Percentiles rank a stretch among this genome's conserved stretches.
Evolutionary conservation across 257 asterid species (phyloP).

Genomic region (Solanum corneliomulleri): DNA sequence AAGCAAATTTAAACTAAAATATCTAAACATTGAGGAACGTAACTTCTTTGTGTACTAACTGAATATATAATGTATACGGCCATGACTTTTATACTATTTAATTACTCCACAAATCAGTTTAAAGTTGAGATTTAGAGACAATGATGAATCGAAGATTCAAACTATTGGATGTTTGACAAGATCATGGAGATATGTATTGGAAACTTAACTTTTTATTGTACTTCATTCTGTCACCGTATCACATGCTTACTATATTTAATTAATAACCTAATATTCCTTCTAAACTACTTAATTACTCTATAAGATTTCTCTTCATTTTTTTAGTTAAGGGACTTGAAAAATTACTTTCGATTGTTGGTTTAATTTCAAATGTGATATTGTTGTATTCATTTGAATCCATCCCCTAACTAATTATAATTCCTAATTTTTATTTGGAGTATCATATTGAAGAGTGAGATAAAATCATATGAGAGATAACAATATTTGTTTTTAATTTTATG

Average conservation of each 20-base stretch:
- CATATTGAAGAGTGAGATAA: neutral
- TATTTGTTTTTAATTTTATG: neutral
- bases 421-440: neutral
- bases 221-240: conserved; percentile 2
- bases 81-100: neutral
- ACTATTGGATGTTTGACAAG: neutral
- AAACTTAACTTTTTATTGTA: neutral
- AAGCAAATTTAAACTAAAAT: neutral
- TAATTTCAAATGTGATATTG: neutral
- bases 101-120: neutral
- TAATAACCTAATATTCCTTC: neutral
- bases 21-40: neutral
- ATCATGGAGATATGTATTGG: neutral
- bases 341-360: neutral
- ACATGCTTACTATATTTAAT: conserved; percentile 2
- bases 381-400: neutral
- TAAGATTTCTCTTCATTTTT: neutral
- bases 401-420: neutral
- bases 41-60: neutral
- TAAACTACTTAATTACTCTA: neutral
- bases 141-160: neutral
- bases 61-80: neutral
- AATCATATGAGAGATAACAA: neutral
- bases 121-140: neutral
- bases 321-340: neutral